phyloP scores from a whole-genome alignment of 1,139 yeast species.

The Nakaseomyces delphensis region DNA sequence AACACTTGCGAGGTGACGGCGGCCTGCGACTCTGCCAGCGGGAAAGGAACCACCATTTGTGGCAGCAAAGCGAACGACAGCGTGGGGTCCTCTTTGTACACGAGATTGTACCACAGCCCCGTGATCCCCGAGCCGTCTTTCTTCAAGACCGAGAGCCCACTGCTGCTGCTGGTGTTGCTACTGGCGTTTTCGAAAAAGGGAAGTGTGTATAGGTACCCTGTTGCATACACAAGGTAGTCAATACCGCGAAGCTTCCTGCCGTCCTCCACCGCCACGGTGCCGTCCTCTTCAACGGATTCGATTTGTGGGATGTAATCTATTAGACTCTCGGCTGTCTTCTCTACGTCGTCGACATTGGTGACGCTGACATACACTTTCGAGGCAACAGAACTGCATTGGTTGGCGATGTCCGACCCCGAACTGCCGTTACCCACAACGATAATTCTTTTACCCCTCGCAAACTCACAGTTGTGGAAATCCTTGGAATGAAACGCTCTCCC shows the following conservation, averaged over 20 bases:
- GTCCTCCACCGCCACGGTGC: conserved; percentile 32
- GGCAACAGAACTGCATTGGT: conserved; percentile 40
- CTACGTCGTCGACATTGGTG: conserved; percentile 29
- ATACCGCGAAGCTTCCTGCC: conserved; percentile 37
- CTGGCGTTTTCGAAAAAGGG: conserved; percentile 37
- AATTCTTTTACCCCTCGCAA: conserved; percentile 37
- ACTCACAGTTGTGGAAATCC: conserved; percentile 44
- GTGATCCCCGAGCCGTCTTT: conserved; percentile 37
- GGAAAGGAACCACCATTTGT: conserved; percentile 48
- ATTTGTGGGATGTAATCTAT: conserved; percentile 23
- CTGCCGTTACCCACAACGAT: conserved; percentile 56
- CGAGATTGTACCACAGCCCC: conserved; percentile 45
- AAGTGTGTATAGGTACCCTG: conserved; percentile 49
- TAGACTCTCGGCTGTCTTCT: conserved; percentile 26
- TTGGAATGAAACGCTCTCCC: conserved; percentile 50
- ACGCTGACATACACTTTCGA: conserved; percentile 40
- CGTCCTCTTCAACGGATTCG: conserved; percentile 31
- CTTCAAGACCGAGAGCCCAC: conserved; percentile 9
- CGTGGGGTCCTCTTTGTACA: conserved; percentile 48
- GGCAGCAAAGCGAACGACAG: conserved; percentile 47
- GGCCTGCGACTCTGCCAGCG: conserved; percentile 52
- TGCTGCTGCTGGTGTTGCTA: background rate
- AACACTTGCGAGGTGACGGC: conserved; percentile 49
- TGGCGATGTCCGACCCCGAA: conserved; percentile 52
- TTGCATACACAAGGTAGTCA: conserved; percentile 51